A percentile compares a stretch with the other conserved stretches of the same genome.
These are phyloP conservation scores for Rhododendron mucronatum DNA, from an alignment of 148 eudicot species.

Conservation along the genomic window DNA sequence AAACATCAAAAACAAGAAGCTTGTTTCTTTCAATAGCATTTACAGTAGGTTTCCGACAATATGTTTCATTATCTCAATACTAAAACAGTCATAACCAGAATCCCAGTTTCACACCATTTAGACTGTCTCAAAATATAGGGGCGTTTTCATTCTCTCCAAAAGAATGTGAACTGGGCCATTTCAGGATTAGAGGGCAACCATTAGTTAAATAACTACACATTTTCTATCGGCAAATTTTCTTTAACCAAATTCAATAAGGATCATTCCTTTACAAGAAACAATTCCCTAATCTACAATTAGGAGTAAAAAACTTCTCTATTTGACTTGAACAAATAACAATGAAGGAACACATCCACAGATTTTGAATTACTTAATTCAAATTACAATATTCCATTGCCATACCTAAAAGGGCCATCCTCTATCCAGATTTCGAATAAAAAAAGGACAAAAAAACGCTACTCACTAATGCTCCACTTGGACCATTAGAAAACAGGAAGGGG, in stretches of 20 bases:
- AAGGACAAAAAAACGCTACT: neutral
- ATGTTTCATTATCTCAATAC: neutral
- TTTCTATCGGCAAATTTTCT: neutral
- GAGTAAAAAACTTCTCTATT: neutral
- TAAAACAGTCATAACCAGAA: neutral
- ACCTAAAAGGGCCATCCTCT: neutral
- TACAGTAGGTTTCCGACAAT: neutral
- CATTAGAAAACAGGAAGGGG: neutral
- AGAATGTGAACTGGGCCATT: neutral
- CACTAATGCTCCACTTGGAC: neutral
- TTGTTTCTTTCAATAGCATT: neutral
- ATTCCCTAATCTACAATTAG: neutral
- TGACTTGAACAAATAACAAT: neutral
- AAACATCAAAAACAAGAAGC: constrained; percentile 1
- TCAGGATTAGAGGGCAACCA: neutral
- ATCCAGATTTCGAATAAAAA: too few relatives aligned
- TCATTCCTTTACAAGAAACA: neutral
- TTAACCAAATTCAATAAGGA: neutral
- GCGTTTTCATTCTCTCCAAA: neutral
- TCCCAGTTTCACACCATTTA: neutral
- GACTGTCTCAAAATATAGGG: neutral
- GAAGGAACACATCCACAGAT: neutral
- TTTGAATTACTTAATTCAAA: neutral
- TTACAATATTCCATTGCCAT: neutral
- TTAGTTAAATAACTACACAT: neutral